phyloP scores from a whole-genome alignment of 768 basidiomycete species.

The Suillus decipiens region DNA sequence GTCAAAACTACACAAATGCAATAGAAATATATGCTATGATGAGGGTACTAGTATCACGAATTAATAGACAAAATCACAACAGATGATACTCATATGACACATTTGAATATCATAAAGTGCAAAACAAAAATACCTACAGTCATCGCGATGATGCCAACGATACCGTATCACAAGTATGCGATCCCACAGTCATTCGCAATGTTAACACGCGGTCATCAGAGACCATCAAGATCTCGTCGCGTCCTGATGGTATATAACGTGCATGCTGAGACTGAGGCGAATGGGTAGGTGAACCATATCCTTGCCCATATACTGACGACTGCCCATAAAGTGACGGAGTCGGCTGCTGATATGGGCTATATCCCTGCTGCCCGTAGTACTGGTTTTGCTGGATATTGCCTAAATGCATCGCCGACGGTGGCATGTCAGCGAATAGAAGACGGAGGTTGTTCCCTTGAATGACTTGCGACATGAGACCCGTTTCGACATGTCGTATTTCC shows the following conservation, averaged over 20 bases:
- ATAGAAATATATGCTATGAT: constrained; percentile 34
- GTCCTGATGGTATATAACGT: constrained; percentile 53
- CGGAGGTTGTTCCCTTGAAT: constrained; percentile 92
- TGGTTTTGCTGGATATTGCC: constrained; percentile 40
- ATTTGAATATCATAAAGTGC: constrained; percentile 7
- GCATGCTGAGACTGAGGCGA: constrained; percentile 43
- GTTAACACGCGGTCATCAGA: constrained; percentile 86
- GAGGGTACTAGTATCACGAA: constrained; percentile 17
- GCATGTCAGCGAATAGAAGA: constrained; percentile 91
- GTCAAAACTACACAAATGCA: background rate
- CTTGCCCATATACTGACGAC: constrained; percentile 28
- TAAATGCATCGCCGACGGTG: constrained; percentile 77
- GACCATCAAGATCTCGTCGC: constrained; percentile 87
- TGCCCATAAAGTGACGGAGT: constrained; percentile 18
- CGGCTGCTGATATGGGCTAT: constrained; percentile 36
- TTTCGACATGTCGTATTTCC: constrained; percentile 95
- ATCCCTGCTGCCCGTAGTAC: constrained; percentile 33
- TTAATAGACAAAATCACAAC: constrained; percentile 20
- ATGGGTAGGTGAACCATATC: constrained; percentile 27
- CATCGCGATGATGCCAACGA: constrained; percentile 22
- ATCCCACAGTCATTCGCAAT: constrained; percentile 50
- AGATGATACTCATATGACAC: constrained; percentile 16
- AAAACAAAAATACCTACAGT: constrained; percentile 15
- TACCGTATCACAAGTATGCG: constrained; percentile 12
- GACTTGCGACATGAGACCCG: constrained; percentile 88